These are phyloP conservation scores for Debaryomyces hansenii DNA, from an alignment of 805 yeast species.

Conservation along the genomic window DNA sequence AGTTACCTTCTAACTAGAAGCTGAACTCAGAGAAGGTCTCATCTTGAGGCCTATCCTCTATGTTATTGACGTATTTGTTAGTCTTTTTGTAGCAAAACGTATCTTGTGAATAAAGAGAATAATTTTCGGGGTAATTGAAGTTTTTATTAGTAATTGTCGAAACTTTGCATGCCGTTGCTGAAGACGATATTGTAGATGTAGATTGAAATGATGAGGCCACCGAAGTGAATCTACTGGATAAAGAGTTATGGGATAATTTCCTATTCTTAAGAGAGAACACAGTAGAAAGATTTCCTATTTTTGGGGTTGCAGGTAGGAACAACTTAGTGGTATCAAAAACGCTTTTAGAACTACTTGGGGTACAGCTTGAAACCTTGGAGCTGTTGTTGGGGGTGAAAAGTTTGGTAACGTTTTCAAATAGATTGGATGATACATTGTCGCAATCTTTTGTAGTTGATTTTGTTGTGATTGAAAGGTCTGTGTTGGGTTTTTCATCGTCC, in stretches of 20 bases:
- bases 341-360: neutral
- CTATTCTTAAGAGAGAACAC: neutral
- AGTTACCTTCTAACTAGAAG: neutral
- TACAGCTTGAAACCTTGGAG: neutral
- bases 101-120: neutral
- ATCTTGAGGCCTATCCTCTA: neutral
- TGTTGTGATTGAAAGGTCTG: neutral
- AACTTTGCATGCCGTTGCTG: neutral
- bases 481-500: neutral
- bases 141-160: too few species aligned
- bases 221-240: neutral
- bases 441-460: neutral
- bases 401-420: conserved; percentile 1
- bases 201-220: neutral
- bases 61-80: neutral
- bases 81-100: neutral
- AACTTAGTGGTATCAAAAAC: neutral
- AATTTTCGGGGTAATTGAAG: too few species aligned
- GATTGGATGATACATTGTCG: neutral
- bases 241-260: neutral
- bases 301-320: conserved; percentile 1
- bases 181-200: neutral
- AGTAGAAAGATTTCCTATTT: neutral
- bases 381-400: neutral
- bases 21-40: conserved; percentile 1